Conservation (phyloP, 73 alveolate genomes). For the Symbiodinium pilosum region DNA sequence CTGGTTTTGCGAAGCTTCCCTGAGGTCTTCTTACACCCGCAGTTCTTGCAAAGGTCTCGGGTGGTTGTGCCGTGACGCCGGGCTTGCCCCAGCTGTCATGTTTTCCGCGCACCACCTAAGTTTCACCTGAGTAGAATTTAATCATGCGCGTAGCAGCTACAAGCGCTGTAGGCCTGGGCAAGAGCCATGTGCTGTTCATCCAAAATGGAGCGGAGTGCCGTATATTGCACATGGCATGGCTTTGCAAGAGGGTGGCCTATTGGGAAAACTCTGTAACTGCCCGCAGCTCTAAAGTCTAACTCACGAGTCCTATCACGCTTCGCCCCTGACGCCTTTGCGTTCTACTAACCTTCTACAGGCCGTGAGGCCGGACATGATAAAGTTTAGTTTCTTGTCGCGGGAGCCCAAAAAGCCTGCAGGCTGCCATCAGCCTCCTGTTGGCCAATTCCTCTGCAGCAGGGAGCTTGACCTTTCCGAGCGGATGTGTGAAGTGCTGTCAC, state of each 20-base stretch:
- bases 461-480: too few species aligned
- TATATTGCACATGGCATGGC: too few species aligned
- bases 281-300: slow-evolving; percentile 10
- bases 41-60: slow-evolving; percentile 72
- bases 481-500: too few species aligned
- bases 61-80: slow-evolving; percentile 35
- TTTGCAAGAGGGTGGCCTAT: too few species aligned
- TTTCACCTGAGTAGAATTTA: background rate
- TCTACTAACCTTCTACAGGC: background rate
- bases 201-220: background rate
- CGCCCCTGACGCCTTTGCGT: slow-evolving; percentile 17
- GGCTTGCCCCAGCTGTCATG: background rate
- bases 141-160: background rate
- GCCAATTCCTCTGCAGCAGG: too few species aligned
- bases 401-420: too few species aligned
- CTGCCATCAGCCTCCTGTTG: too few species aligned
- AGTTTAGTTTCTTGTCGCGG: too few species aligned
- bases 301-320: slow-evolving; percentile 41
- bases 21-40: slow-evolving; percentile 71
- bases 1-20: background rate
- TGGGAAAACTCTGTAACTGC: background rate
- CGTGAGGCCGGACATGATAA: slow-evolving; percentile 3
- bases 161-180: background rate
- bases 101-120: background rate
- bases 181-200: background rate